phyloP scores from a whole-genome alignment of 2,329 filamentous ascomycete genomes.

The Albifimbria verrucaria region DNA sequence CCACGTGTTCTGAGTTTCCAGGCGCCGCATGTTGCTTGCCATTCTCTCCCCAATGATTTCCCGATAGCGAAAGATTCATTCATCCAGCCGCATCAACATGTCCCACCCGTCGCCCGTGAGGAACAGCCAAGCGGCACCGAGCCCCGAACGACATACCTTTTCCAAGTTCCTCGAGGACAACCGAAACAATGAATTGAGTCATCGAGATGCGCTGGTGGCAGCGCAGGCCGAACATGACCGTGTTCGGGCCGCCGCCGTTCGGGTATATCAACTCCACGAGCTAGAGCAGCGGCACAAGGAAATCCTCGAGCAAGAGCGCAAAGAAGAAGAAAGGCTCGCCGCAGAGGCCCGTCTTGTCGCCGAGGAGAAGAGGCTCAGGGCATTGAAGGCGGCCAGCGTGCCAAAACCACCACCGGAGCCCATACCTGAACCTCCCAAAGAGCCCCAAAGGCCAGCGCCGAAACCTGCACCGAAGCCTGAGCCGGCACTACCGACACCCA shows the following conservation, averaged over 20 bases:
- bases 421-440: conserved; percentile 22
- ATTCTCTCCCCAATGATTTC: conserved; percentile 14
- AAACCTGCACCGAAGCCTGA: conserved; percentile 17
- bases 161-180: conserved; percentile 60
- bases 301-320: conserved; percentile 41
- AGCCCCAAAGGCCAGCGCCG: too few species aligned
- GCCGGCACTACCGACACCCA: conserved; percentile 14
- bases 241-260: conserved; percentile 51
- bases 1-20: too few species aligned
- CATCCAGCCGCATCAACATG: conserved; percentile 28
- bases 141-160: conserved; percentile 44
- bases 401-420: conserved; percentile 39
- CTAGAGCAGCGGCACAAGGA: conserved; percentile 41
- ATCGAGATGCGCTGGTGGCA: conserved; percentile 63
- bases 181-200: conserved; percentile 59
- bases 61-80: conserved; percentile 15
- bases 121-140: conserved; percentile 36
- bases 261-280: conserved; percentile 45
- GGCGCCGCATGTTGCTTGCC: background rate
- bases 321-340: conserved; percentile 42
- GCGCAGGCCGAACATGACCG: conserved; percentile 65
- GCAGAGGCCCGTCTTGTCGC: conserved; percentile 42
- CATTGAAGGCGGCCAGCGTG: conserved; percentile 42
- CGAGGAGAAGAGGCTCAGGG: conserved; percentile 45
- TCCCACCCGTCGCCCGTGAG: conserved; percentile 40